A percentile compares a stretch with the other conserved stretches of the same genome.
Conservation (phyloP, 78 protist genomes). For the Protostelium mycophagum region DNA sequence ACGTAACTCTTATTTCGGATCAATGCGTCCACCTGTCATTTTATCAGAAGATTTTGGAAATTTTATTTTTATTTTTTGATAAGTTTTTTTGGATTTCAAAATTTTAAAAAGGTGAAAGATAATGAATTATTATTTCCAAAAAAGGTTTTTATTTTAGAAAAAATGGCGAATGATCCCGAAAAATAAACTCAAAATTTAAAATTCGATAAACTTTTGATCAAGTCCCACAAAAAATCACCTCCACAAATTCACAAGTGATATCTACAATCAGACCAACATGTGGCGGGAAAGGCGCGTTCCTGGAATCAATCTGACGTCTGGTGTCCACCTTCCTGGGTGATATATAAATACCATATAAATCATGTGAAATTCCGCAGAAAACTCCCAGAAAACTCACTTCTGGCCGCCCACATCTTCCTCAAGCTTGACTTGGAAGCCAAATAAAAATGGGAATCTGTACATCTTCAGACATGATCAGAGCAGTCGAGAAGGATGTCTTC, state of each 20-base stretch:
- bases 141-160: too few relatives aligned
- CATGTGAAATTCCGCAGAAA: neutral
- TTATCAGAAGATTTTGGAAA: too few relatives aligned
- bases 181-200: too few relatives aligned
- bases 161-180: too few relatives aligned
- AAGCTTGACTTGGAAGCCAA: neutral
- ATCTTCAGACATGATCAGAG: neutral
- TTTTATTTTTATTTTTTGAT: too few relatives aligned
- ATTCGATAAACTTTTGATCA: too few relatives aligned
- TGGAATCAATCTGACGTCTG: neutral
- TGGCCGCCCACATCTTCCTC: neutral
- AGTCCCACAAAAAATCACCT: too few relatives aligned
- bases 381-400: neutral
- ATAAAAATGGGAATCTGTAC: neutral
- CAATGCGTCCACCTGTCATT: neutral
- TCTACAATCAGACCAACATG: neutral
- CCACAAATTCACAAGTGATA: neutral
- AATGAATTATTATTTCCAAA: neutral
- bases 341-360: too few relatives aligned
- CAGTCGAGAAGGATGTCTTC: neutral
- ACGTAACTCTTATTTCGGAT: neutral
- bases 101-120: neutral
- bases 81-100: too few relatives aligned
- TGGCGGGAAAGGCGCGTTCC: neutral
- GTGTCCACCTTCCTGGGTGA: neutral